Evolutionary conservation across 140 eudicot genomes (phyloP), one percentile per base, ranked within the genome.

Genomic region (Bidens hawaiensis): DNA sequence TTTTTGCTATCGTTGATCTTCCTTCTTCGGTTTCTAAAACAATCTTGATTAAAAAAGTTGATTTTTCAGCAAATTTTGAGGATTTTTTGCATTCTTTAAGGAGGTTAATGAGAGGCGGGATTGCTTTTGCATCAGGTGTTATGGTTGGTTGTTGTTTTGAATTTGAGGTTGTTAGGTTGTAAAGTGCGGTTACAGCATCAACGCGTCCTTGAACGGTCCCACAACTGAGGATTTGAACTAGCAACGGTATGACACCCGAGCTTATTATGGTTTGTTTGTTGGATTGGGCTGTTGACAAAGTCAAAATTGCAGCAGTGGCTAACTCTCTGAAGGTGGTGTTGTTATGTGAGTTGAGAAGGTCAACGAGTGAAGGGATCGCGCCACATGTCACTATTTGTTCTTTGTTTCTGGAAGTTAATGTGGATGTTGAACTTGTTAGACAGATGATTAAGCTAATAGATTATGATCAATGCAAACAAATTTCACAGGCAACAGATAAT

Each of bases 11-110:
- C 1, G 80, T 81, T 6, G 3, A 65, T 74, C 85, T 73, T 63
- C 94, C 95, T 52, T 83, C 95, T 41, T 81, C 89, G 0, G 78
- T 58, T 4, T 69, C 21, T 1, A 82, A 72, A 54, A 85, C 74
- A 14, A 67, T 80, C 45, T 79, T 87, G 13, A 89, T 84, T 19
- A 89, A 63, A 16, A 83, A 61, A 0, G 87, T 89, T 9, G 95
- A 63, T 77, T 89, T 89, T 68, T 86, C 97, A 49, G 95, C 94
- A 36, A 81, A 81, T 33, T 89, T 86, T 9, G 94, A 83, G 53
- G 79, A 86, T 23, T 89, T 89, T 70, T 89, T 86, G 87, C 94
- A 89, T 28, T 83, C 89, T 75, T 78, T 83, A 21, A 89, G 85
- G 53, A 89, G 93, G 75, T 79, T 70, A 43, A 89, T 71, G 50